These are phyloP conservation scores for Nitzschia sp. DNA, from an alignment of 108 stramenopile species.

Conservation along the genomic window DNA sequence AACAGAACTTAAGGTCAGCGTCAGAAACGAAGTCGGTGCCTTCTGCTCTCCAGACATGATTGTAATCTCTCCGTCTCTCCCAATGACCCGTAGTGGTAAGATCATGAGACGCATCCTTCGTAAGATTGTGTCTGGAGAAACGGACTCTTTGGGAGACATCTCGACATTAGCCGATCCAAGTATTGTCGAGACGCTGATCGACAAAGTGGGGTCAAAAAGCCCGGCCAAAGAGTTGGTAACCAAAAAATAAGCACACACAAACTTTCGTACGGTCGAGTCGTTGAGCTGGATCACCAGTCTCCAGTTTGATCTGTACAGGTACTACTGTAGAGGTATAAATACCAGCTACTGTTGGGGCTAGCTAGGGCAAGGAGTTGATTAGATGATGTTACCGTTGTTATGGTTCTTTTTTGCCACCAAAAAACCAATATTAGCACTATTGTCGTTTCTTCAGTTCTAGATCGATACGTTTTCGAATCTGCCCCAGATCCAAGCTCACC, in stretches of 20 bases:
- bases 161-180: conserved; percentile 96
- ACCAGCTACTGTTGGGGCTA: too few relatives aligned
- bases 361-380: too few relatives aligned
- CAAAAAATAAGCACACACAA: background rate
- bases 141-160: conserved; percentile 88
- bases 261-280: background rate
- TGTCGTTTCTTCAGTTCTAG: conserved; percentile 77
- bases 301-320: too few relatives aligned
- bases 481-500: conserved; percentile 82
- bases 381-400: background rate
- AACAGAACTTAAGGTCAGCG: conserved; percentile 76
- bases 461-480: conserved; percentile 73
- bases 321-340: too few relatives aligned
- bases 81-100: conserved; percentile 95
- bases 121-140: conserved; percentile 93
- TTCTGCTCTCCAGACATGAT: conserved; percentile 95
- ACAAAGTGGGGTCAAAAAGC: conserved; percentile 43
- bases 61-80: conserved; percentile 73
- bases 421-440: too few relatives aligned
- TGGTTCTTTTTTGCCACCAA: too few relatives aligned
- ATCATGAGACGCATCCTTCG: conserved; percentile 98
- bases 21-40: conserved; percentile 86
- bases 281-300: background rate
- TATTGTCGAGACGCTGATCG: conserved; percentile 86
- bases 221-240: background rate